These are phyloP conservation scores for Eremochloa ophiuroides DNA, from an alignment of 176 grass and related monocot species.

Conservation along the genomic window DNA sequence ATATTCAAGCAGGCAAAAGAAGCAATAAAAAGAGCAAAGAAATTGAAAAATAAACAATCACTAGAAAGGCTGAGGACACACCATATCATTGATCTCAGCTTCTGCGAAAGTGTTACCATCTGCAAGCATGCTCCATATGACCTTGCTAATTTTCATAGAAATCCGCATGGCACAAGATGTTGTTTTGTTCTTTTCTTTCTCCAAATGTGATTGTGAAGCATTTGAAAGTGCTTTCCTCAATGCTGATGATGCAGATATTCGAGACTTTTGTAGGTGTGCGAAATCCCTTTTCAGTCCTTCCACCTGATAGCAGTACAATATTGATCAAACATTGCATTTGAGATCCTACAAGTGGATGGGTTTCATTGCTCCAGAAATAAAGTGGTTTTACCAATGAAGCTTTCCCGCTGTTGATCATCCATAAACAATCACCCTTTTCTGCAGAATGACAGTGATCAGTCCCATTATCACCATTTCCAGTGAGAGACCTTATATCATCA, in stretches of 20 bases:
- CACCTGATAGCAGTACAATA: slow-evolving; percentile 57
- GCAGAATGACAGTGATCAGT: slow-evolving; percentile 36
- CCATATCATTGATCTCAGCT: slow-evolving; percentile 99
- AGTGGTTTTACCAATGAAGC: slow-evolving; percentile 48
- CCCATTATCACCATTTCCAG: slow-evolving; percentile 49
- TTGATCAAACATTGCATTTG: slow-evolving; percentile 19
- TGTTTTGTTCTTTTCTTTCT: slow-evolving; percentile 99
- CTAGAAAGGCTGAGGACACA: slow-evolving; percentile 31
- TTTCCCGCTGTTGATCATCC: slow-evolving; percentile 83
- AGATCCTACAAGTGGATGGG: slow-evolving; percentile 4
- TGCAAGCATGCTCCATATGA: slow-evolving; percentile 98
- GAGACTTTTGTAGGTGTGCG: slow-evolving; percentile 58
- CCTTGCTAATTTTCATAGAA: slow-evolving; percentile 94
- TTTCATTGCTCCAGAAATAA: not conserved
- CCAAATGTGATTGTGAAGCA: slow-evolving; percentile 78
- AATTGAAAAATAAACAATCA: slow-evolving; percentile 14
- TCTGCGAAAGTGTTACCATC: slow-evolving; percentile 99
- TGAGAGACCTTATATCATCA: slow-evolving; percentile 86
- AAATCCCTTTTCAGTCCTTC: slow-evolving; percentile 72
- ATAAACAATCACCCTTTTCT: slow-evolving; percentile 68
- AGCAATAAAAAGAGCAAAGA: slow-evolving; percentile 5
- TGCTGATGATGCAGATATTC: slow-evolving; percentile 73
- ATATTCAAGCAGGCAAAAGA: not conserved
- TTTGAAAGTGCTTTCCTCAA: slow-evolving; percentile 91
- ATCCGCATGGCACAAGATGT: slow-evolving; percentile 92